phyloP scores from a whole-genome alignment of 371 early-diverging fungal species.

The Syncephalastrum monosporum region DNA sequence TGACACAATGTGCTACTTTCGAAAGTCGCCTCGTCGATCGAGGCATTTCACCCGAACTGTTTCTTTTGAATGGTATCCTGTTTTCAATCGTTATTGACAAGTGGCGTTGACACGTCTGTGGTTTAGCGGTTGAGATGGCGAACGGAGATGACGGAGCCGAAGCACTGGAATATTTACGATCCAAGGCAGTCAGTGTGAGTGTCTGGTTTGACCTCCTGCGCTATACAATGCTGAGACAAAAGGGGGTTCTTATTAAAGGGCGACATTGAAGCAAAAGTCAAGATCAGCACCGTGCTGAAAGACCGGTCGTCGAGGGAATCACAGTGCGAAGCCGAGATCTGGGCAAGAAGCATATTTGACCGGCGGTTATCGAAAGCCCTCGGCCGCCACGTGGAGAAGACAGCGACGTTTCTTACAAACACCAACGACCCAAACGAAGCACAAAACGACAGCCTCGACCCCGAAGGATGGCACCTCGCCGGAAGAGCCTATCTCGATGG shows the following conservation, averaged over 20 bases:
- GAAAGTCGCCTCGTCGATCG: constrained; percentile 6
- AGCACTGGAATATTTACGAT: constrained; percentile 10
- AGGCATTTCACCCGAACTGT: constrained; percentile 13
- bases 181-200: constrained; percentile 13
- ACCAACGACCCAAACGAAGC: constrained; percentile 1
- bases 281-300: constrained; percentile 38
- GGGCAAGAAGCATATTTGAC: constrained; percentile 48
- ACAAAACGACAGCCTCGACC: too few relatives aligned
- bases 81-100: constrained; percentile 3
- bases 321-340: constrained; percentile 34
- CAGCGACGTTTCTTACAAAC: constrained; percentile 14
- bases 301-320: constrained; percentile 13
- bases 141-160: background rate
- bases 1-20: constrained; percentile 4
- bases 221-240: too few relatives aligned
- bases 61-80: constrained; percentile 12
- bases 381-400: constrained; percentile 9
- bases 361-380: constrained; percentile 33
- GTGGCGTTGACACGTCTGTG: constrained; percentile 1
- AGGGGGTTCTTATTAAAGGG: constrained; percentile 20
- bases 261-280: constrained; percentile 47
- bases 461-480: constrained; percentile 18
- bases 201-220: background rate
- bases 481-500: constrained; percentile 39
- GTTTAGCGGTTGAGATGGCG: constrained; percentile 3